A percentile compares a stretch with the other conserved stretches of the same genome.
These are phyloP conservation scores for Pilatotrama ljubarskyi DNA, from an alignment of 768 basidiomycete species.

Conservation along the genomic window DNA sequence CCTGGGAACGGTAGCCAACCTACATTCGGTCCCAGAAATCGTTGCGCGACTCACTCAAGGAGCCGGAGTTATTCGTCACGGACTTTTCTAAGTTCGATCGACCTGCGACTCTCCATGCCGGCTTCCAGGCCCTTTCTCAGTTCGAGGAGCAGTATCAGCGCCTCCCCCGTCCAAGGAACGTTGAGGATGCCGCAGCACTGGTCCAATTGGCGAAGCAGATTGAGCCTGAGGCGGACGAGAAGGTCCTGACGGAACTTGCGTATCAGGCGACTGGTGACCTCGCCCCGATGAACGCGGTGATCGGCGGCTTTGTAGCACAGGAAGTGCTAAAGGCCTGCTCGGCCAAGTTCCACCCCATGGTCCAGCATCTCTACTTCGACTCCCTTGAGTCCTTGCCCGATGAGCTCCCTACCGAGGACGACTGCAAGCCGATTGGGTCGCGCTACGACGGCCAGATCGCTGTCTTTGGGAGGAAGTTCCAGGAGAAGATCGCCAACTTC, in stretches of 20 bases:
- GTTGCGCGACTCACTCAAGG: slow-evolving; percentile 76
- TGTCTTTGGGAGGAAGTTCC: slow-evolving; percentile 92
- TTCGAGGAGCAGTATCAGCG: slow-evolving; percentile 66
- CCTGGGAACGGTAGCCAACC: not conserved
- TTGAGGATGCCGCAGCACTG: slow-evolving; percentile 73
- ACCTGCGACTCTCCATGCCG: slow-evolving; percentile 85
- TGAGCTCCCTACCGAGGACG: slow-evolving; percentile 72
- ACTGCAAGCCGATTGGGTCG: slow-evolving; percentile 77
- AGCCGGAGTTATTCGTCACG: slow-evolving; percentile 88
- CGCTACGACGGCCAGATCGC: slow-evolving; percentile 96
- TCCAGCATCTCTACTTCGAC: slow-evolving; percentile 96
- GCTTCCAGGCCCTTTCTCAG: slow-evolving; percentile 89
- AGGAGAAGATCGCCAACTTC: slow-evolving; percentile 85
- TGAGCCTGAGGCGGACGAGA: slow-evolving; percentile 75
- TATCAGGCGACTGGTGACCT: slow-evolving; percentile 92
- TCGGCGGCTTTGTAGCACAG: slow-evolving; percentile 97
- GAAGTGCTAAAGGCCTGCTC: slow-evolving; percentile 97
- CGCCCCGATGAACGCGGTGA: slow-evolving; percentile 86
- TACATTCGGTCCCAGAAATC: slow-evolving; percentile 67
- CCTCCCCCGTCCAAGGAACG: slow-evolving; percentile 81
- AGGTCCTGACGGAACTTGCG: slow-evolving; percentile 77
- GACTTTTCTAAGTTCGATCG: slow-evolving; percentile 98
- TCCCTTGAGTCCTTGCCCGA: slow-evolving; percentile 92
- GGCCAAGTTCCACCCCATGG: slow-evolving; percentile 96
- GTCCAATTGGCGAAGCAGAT: slow-evolving; percentile 78